Evolutionary conservation across 257 asterid species (phyloP).

Genomic region (Capsicum chinense): DNA sequence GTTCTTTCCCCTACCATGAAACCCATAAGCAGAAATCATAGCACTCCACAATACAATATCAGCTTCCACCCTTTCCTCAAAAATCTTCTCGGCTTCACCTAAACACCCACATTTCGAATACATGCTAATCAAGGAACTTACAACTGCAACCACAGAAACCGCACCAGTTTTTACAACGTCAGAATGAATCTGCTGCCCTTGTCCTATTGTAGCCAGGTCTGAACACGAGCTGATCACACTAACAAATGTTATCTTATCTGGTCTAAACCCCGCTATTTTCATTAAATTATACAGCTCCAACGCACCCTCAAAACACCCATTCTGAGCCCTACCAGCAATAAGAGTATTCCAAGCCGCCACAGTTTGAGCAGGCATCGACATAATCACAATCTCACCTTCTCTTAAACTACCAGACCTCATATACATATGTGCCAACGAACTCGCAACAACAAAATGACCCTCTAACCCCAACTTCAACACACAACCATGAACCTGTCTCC

Average conservation of each 20-base stretch:
- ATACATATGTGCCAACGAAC: conserved; percentile 82
- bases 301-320: conserved; percentile 64
- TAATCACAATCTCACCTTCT: conserved; percentile 71
- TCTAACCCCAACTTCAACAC: conserved; percentile 60
- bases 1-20: conserved; percentile 82
- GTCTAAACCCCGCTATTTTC: conserved; percentile 62
- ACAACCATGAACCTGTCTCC: conserved; percentile 69
- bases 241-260: conserved; percentile 80
- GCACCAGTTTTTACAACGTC: conserved; percentile 77
- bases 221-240: conserved; percentile 79
- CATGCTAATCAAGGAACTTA: conserved; percentile 82
- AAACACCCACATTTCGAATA: conserved; percentile 88
- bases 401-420: conserved; percentile 69
- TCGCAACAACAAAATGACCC: conserved; percentile 63
- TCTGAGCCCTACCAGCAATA: conserved; percentile 84
- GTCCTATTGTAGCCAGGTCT: conserved; percentile 80
- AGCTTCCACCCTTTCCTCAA: conserved; percentile 52
- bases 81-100: conserved; percentile 68
- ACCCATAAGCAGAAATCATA: conserved; percentile 88
- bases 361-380: conserved; percentile 58
- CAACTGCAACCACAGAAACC: conserved; percentile 54
- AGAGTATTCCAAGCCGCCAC: conserved; percentile 69
- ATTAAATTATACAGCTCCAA: conserved; percentile 62
- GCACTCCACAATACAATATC: conserved; percentile 78
- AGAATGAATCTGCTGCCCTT: conserved; percentile 89